phyloP scores from a whole-genome alignment of 345 rosid species.

The Boechera stricta region DNA sequence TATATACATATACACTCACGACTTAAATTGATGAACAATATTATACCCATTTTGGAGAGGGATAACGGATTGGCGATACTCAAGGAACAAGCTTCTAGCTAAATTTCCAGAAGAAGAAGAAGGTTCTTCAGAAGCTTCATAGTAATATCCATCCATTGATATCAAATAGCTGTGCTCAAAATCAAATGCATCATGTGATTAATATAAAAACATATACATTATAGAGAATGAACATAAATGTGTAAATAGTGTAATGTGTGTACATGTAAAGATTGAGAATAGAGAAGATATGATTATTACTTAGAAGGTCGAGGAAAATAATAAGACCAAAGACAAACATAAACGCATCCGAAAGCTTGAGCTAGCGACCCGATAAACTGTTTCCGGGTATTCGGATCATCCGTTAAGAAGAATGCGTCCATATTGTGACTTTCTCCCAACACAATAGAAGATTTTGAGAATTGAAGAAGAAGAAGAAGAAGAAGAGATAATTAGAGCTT shows the following conservation, averaged over 20 bases:
- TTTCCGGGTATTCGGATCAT: conserved; percentile 47
- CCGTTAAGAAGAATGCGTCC: conserved; percentile 61
- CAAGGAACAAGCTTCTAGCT: conserved; percentile 55
- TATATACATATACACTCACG: not conserved
- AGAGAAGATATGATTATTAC: conserved; percentile 41
- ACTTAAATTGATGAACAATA: not conserved
- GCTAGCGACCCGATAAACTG: conserved; percentile 53
- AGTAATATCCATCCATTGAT: conserved; percentile 61
- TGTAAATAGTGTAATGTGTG: not conserved
- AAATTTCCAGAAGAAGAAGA: conserved; percentile 54
- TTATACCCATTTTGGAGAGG: conserved; percentile 49
- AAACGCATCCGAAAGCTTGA: conserved; percentile 57
- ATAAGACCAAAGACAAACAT: conserved; percentile 73
- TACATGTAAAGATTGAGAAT: not conserved
- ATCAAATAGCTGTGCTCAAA: conserved; percentile 53
- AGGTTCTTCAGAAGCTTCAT: conserved; percentile 50
- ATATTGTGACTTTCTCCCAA: conserved; percentile 28
- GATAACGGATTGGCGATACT: conserved; percentile 52
- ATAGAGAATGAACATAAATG: conserved; percentile 10
- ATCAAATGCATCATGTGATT: not conserved
- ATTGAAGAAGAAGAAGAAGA: not conserved
- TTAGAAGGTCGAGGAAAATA: conserved; percentile 47
- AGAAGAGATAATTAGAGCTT: not conserved
- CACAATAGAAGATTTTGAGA: conserved; percentile 6
- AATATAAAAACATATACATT: not conserved